phyloP scores from a whole-genome alignment of 2,329 filamentous ascomycete species.

The Arthrobotrys entomopaga region DNA sequence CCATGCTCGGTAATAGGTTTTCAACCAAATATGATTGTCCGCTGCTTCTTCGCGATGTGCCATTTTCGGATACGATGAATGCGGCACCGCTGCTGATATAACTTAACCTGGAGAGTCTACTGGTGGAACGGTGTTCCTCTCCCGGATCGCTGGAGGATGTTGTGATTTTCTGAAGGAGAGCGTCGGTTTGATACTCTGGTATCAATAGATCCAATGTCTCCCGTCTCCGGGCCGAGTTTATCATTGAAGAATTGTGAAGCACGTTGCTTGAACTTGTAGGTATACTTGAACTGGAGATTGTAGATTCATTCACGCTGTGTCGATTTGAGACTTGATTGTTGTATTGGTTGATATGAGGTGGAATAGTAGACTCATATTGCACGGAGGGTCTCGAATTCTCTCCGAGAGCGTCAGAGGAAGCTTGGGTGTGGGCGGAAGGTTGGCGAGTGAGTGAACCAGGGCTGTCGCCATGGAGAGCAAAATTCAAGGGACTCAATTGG shows the following conservation, averaged over 20 bases:
- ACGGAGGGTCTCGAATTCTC: constrained; percentile 9
- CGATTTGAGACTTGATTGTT: constrained; percentile 3
- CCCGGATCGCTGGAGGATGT: constrained; percentile 8
- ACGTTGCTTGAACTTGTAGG: neutral
- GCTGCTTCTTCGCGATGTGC: constrained; percentile 6
- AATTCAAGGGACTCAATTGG: constrained; percentile 15
- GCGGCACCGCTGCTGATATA: constrained; percentile 34
- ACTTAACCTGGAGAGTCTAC: constrained; percentile 29
- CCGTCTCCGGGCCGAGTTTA: neutral
- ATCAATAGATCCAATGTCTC: neutral
- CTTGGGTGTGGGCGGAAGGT: constrained; percentile 37
- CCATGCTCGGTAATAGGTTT: constrained; percentile 5
- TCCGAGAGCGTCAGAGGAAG: constrained; percentile 48
- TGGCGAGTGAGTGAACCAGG: constrained; percentile 11
- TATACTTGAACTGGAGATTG: constrained; percentile 24
- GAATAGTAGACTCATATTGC: neutral
- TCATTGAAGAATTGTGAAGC: neutral
- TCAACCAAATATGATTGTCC: constrained; percentile 10
- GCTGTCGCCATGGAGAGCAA: neutral
- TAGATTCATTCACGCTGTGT: constrained; percentile 1
- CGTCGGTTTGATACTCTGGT: neutral
- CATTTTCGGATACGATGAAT: constrained; percentile 29
- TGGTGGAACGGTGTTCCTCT: constrained; percentile 1
- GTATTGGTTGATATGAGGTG: constrained; percentile 1
- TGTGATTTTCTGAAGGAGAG: neutral